Evolutionary conservation across 192 early-diverging fungal genomes (phyloP).

Genomic region (Backusella luteola): DNA sequence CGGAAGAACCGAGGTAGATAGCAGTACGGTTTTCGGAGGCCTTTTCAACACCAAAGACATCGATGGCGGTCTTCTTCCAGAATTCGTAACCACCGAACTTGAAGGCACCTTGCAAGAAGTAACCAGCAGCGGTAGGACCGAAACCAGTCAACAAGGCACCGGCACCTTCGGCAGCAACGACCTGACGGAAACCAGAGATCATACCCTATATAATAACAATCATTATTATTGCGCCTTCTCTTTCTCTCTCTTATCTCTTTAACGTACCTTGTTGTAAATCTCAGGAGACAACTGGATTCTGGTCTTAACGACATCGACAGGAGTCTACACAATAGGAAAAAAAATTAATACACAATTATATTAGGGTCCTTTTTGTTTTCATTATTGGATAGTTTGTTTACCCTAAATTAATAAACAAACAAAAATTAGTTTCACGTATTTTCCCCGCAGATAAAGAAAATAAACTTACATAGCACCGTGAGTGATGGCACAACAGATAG

Average conservation of each 20-base stretch:
- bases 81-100: slow-evolving; percentile 72
- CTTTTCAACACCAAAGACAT: slow-evolving; percentile 50
- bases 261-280: slow-evolving; percentile 55
- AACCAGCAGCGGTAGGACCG: slow-evolving; percentile 62
- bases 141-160: slow-evolving; percentile 63
- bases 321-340: slow-evolving; percentile 15
- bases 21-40: slow-evolving; percentile 59
- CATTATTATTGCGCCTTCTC: background rate
- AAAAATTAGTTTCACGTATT: background rate
- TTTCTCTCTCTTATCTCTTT: background rate
- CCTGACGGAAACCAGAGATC: slow-evolving; percentile 48
- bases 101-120: slow-evolving; percentile 65
- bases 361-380: background rate
- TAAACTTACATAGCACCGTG: slow-evolving; percentile 51
- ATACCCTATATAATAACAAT: slow-evolving; percentile 38
- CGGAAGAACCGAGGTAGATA: slow-evolving; percentile 64
- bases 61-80: slow-evolving; percentile 59
- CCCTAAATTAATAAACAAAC: background rate
- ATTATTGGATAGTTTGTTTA: slow-evolving; percentile 6
- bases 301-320: slow-evolving; percentile 76
- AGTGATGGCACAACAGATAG: slow-evolving; percentile 58
- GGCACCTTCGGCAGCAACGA: slow-evolving; percentile 50
- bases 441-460: background rate
- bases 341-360: background rate
- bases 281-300: slow-evolving; percentile 67